A percentile compares a stretch with the other conserved stretches of the same genome.
Evolutionary conservation across 768 basidiomycete species (phyloP).

Genomic region (Boletus edulis): DNA sequence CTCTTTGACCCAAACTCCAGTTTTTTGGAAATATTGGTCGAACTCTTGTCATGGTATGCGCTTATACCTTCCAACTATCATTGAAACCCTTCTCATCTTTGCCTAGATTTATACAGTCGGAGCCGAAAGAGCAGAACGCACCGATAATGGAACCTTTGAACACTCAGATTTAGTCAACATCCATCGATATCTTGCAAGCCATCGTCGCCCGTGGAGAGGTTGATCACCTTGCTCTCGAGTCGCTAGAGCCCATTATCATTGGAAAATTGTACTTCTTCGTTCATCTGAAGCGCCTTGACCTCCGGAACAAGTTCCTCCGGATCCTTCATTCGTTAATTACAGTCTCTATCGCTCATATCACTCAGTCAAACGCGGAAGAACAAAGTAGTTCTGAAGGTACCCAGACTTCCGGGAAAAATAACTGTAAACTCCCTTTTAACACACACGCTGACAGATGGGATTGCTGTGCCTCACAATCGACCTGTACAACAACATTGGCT

Average conservation of each 20-base stretch:
- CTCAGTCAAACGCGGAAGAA: constrained; percentile 32
- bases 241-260: constrained; percentile 68
- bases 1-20: constrained; percentile 52
- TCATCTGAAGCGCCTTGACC: constrained; percentile 67
- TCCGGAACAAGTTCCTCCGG: constrained; percentile 92
- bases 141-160: constrained; percentile 62
- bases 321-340: constrained; percentile 85
- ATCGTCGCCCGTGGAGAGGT: constrained; percentile 82
- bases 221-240: constrained; percentile 54
- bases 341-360: constrained; percentile 44
- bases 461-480: constrained; percentile 65
- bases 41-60: constrained; percentile 71
- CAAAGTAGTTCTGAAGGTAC: constrained; percentile 34
- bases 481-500: constrained; percentile 93
- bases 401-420: constrained; percentile 36
- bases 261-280: constrained; percentile 74
- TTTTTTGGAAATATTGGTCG: constrained; percentile 77
- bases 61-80: constrained; percentile 30
- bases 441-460: constrained; percentile 79
- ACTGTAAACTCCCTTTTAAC: constrained; percentile 69
- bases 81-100: constrained; percentile 2
- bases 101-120: constrained; percentile 71
- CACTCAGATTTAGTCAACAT: constrained; percentile 62
- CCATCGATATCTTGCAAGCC: constrained; percentile 80
- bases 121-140: constrained; percentile 52